These are phyloP conservation scores for Claviceps capensis DNA, from an alignment of 2,329 filamentous ascomycete species.

Conservation along the genomic window DNA sequence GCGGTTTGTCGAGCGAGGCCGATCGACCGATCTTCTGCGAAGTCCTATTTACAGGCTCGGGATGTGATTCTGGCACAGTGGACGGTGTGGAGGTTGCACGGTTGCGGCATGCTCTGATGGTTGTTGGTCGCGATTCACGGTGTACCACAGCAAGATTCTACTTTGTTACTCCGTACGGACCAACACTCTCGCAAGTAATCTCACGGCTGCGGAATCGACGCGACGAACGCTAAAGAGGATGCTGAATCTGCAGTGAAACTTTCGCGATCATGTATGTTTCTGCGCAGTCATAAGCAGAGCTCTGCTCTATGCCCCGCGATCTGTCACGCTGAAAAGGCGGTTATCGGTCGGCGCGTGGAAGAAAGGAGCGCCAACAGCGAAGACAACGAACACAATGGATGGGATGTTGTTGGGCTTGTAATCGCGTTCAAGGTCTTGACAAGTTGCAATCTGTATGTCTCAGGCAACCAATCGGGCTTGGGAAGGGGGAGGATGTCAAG, in stretches of 20 bases:
- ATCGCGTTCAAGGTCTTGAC: neutral
- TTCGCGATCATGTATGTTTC: neutral
- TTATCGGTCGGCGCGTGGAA: neutral
- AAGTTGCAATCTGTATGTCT: neutral
- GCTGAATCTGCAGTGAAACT: neutral
- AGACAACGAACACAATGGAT: neutral
- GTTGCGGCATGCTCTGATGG: conserved; percentile 3
- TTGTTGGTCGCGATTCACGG: neutral
- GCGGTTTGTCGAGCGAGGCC: neutral
- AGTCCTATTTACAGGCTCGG: neutral
- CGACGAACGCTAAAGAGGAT: neutral
- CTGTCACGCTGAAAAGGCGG: neutral
- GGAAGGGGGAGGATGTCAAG: neutral
- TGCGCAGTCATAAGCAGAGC: neutral
- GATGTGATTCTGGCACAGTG: neutral
- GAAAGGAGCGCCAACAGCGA: too few species aligned
- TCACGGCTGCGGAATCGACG: neutral
- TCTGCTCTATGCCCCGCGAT: neutral
- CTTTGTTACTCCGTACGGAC: neutral
- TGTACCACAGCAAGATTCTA: neutral
- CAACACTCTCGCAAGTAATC: neutral
- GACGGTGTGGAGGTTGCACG: neutral
- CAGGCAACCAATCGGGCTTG: neutral
- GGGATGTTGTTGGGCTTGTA: neutral
- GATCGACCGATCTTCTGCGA: neutral